Evolutionary conservation across 192 early-diverging fungal species (phyloP).

Genomic region (Rhizoclosmatium globosum): DNA sequence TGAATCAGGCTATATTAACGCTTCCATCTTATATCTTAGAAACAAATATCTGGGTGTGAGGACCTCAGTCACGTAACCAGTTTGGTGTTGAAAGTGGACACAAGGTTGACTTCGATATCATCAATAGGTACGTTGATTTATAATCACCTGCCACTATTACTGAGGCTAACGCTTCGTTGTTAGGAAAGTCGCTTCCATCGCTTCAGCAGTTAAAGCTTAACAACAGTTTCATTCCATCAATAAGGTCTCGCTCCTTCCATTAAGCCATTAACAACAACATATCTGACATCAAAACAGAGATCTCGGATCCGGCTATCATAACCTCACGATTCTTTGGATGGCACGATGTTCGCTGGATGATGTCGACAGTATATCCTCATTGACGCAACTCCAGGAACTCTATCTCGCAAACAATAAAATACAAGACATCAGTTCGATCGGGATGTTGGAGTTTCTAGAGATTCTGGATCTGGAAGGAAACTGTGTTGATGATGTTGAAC

Average conservation of each 20-base stretch:
- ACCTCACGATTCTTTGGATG: constrained; percentile 55
- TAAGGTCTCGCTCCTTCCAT: constrained; percentile 33
- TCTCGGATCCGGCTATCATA: constrained; percentile 53
- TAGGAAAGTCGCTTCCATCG: constrained; percentile 43
- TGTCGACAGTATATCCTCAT: constrained; percentile 49
- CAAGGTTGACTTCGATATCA: constrained; percentile 45
- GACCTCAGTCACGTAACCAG: constrained; percentile 40
- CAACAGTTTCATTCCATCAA: constrained; percentile 52
- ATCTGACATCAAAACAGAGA: constrained; percentile 38
- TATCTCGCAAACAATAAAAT: constrained; percentile 60
- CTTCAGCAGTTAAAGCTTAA: constrained; percentile 55
- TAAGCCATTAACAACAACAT: too few species aligned
- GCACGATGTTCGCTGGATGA: constrained; percentile 51
- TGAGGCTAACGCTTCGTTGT: neutral
- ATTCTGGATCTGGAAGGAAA: constrained; percentile 61
- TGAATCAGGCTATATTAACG: neutral
- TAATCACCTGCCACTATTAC: neutral
- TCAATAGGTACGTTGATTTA: constrained; percentile 34
- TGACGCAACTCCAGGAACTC: constrained; percentile 37
- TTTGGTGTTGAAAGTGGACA: constrained; percentile 54
- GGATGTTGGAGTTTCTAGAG: constrained; percentile 52
- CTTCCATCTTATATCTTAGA: constrained; percentile 11
- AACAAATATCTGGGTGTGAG: constrained; percentile 23
- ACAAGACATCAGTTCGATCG: constrained; percentile 42
- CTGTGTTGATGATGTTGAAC: constrained; percentile 40